These are phyloP conservation scores for Rickenella mellea DNA, from an alignment of 768 basidiomycete genomes.

Conservation along the genomic window DNA sequence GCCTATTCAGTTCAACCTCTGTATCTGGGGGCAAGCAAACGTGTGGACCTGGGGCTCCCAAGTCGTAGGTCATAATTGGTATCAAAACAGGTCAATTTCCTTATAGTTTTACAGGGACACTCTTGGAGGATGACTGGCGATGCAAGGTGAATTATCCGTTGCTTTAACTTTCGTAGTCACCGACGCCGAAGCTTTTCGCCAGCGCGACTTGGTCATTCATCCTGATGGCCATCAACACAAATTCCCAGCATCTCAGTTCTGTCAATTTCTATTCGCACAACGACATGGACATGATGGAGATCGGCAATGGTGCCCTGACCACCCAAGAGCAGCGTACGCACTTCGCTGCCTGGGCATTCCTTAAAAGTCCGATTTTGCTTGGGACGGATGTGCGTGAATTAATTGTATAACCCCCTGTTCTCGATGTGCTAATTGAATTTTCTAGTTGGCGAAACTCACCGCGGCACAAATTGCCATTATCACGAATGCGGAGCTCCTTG, in stretches of 20 bases:
- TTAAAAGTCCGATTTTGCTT: conserved; percentile 49
- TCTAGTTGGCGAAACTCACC: conserved; percentile 32
- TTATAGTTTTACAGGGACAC: conserved; percentile 40
- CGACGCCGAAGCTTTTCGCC: conserved; percentile 7
- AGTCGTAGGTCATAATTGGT: conserved; percentile 25
- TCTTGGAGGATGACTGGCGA: conserved; percentile 47
- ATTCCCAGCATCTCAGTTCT: conserved; percentile 31
- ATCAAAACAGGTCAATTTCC: too few species aligned
- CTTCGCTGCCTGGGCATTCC: conserved; percentile 49
- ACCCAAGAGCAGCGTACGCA: conserved; percentile 43
- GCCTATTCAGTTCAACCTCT: conserved; percentile 42
- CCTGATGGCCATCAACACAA: conserved; percentile 32
- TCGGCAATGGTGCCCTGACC: conserved; percentile 42
- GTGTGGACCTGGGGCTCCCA: conserved; percentile 51
- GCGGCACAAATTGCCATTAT: conserved; percentile 36
- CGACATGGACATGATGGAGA: conserved; percentile 54
- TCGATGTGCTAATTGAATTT: background rate
- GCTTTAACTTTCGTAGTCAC: background rate
- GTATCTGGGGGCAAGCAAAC: conserved; percentile 45
- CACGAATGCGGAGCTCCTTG: conserved; percentile 41
- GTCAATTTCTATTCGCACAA: conserved; percentile 41
- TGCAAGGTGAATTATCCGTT: conserved; percentile 12
- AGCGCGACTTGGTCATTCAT: conserved; percentile 44
- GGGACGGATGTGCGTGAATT: conserved; percentile 21
- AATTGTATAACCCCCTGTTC: background rate